phyloP scores from a whole-genome alignment of 495 filamentous ascomycete species.

The Hypoxylon perforatum region DNA sequence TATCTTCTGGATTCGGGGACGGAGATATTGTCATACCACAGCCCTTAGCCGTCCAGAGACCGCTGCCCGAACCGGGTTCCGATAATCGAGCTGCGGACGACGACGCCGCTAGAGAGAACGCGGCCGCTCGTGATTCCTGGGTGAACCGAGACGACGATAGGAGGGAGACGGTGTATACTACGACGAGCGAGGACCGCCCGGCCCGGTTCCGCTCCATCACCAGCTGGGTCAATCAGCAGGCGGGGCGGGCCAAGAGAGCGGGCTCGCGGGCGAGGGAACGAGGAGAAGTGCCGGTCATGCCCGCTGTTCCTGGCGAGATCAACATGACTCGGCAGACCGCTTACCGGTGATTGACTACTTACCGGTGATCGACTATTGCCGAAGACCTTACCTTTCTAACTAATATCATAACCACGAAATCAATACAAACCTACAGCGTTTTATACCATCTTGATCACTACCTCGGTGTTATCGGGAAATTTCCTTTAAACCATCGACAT shows the following conservation, averaged over 20 bases:
- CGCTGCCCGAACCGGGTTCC: conserved; percentile 2
- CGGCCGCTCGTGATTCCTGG: conserved; percentile 53
- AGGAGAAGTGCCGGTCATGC: conserved; percentile 42
- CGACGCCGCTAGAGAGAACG: conserved; percentile 6
- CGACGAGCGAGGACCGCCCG: conserved; percentile 58
- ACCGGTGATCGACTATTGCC: no score
- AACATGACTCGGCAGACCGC: conserved; percentile 38
- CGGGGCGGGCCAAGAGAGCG: conserved; percentile 51
- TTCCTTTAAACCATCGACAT: not conserved
- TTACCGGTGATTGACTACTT: conserved; percentile 30
- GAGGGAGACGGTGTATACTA: conserved; percentile 60
- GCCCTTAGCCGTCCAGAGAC: conserved; percentile 21
- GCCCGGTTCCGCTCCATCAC: conserved; percentile 67
- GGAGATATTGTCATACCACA: conserved; percentile 58
- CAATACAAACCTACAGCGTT: conserved; percentile 8
- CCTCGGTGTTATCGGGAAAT: not conserved
- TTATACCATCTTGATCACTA: not conserved
- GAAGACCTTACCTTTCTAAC: not conserved
- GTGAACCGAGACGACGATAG: conserved; percentile 42
- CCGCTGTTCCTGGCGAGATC: conserved; percentile 37
- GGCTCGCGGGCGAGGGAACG: conserved; percentile 42
- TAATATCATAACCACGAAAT: conserved; percentile 21
- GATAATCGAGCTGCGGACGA: not conserved
- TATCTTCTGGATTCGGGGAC: conserved; percentile 67
- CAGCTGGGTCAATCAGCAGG: conserved; percentile 73